phyloP scores from a whole-genome alignment of 2,329 filamentous ascomycete genomes.

The Orbilia brochopaga region DNA sequence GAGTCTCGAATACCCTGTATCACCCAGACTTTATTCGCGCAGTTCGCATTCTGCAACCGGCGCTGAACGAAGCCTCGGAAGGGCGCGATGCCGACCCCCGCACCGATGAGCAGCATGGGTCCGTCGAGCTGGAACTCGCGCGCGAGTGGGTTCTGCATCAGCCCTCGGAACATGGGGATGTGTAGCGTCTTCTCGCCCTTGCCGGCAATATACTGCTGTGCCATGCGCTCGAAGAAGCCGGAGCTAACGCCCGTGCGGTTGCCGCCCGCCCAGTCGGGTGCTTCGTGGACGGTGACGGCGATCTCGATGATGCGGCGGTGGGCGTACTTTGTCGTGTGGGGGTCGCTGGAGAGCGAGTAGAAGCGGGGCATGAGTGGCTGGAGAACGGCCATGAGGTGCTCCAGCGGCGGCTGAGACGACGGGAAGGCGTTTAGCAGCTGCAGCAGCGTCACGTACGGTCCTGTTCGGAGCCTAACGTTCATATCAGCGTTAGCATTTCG shows the following conservation, averaged over 20 bases:
- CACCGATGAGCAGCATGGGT: constrained; percentile 96
- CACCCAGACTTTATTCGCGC: constrained; percentile 95
- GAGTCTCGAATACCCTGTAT: constrained; percentile 93
- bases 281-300: constrained; percentile 94
- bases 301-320: constrained; percentile 86
- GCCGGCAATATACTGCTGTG: constrained; percentile 57
- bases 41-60: constrained; percentile 89
- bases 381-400: constrained; percentile 77
- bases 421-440: constrained; percentile 93
- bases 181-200: constrained; percentile 65
- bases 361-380: constrained; percentile 95
- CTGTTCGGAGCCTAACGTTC: constrained; percentile 70
- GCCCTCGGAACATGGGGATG: constrained; percentile 95
- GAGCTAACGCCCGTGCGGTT: constrained; percentile 83
- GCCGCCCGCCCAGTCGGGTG: constrained; percentile 75
- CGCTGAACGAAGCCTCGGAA: constrained; percentile 98
- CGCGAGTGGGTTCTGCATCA: constrained; percentile 96
- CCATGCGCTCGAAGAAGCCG: constrained; percentile 89
- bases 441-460: constrained; percentile 79
- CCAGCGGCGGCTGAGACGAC: constrained; percentile 84
- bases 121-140: constrained; percentile 91
- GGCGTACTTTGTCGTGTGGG: constrained; percentile 75
- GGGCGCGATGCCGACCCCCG: constrained; percentile 93
- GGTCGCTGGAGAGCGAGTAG: constrained; percentile 97
- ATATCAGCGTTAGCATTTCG: constrained; percentile 19